Base-by-base conservation (phyloP, 441 rosid species). In the Biscutella auriculata region DNA sequence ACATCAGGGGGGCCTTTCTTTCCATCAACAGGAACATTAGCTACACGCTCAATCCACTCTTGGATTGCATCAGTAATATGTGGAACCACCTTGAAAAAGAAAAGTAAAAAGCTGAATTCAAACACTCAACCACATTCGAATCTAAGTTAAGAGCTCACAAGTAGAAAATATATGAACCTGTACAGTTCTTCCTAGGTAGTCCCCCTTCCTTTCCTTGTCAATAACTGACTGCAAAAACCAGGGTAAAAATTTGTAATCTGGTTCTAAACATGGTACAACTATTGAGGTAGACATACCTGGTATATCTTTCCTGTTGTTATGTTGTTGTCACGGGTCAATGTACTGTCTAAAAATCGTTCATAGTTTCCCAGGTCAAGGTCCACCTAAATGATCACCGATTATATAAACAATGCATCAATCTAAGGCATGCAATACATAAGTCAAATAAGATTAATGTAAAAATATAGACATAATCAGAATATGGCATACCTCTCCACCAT, bases 351-450 rank as follows among this genome's bases (percentile, higher is more conserved):
- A 66, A 86, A 86, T 8, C 95, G 63, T 73, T 86, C 95, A 49
- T 86, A 86, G 69, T 86, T 86, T 70, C 95, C 95, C 35, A 86
- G 88, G 78, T 86, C 95, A 63, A 86, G 60, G 73, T 86, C 95
- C 72, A 83, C 95, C 95, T 75, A 64, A 59, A 66, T 9, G 34
- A 7, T 32, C 17, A 54, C 48, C 48, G 15, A 35, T 33, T 39
- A 49, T 53, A 44, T 19, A 42, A 33, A 42, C 30, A 28, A 29
- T 29, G 36, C 19, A 54, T 37, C 26, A 30, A 11, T 33, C 16
- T 1, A 11, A 35, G 9, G 13, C 43, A 19, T 19, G 15, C 17
- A 48, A 43, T 7, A 9, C 28, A 21, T 21, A 12, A 35, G 23
- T 19, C 23, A 19, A 26, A 26, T 6, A 26, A 3, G 28, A 3